phyloP scores from a whole-genome alignment of 805 yeast genomes.

The Saccharomycopsis capsularis region DNA sequence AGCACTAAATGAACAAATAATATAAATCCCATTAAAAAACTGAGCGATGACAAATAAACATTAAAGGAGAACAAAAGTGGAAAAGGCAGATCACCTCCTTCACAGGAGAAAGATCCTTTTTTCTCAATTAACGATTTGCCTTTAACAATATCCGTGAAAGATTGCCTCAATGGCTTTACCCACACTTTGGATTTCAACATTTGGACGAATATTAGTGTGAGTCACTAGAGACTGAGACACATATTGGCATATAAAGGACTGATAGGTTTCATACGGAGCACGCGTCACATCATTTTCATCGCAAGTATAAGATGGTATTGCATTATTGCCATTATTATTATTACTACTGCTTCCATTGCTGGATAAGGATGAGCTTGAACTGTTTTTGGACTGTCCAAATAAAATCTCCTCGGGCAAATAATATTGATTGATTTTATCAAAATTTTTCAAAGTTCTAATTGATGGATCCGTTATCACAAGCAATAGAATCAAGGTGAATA shows the following conservation, averaged over 20 bases:
- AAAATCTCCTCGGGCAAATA: not conserved
- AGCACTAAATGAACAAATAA: not conserved
- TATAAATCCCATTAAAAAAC: no score
- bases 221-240: not conserved
- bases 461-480: conserved; percentile 45
- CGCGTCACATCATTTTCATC: not conserved
- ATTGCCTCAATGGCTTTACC: conserved; percentile 7
- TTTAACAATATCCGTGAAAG: conserved; percentile 1
- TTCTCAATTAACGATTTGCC: no score
- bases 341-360: no score
- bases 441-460: conserved; percentile 24
- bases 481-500: conserved; percentile 49
- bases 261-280: not conserved
- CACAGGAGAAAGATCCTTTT: not conserved
- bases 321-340: not conserved
- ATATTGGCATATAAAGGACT: not conserved
- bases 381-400: not conserved
- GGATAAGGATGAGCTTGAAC: no score
- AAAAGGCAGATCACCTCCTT: no score
- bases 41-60: no score
- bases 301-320: not conserved
- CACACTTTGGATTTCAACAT: not conserved
- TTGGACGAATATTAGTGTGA: conserved; percentile 2
- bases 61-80: not conserved
- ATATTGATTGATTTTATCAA: conserved; percentile 5